These are phyloP conservation scores for Teunomyces aglyptinius DNA, from an alignment of 805 yeast genomes.

Conservation along the genomic window DNA sequence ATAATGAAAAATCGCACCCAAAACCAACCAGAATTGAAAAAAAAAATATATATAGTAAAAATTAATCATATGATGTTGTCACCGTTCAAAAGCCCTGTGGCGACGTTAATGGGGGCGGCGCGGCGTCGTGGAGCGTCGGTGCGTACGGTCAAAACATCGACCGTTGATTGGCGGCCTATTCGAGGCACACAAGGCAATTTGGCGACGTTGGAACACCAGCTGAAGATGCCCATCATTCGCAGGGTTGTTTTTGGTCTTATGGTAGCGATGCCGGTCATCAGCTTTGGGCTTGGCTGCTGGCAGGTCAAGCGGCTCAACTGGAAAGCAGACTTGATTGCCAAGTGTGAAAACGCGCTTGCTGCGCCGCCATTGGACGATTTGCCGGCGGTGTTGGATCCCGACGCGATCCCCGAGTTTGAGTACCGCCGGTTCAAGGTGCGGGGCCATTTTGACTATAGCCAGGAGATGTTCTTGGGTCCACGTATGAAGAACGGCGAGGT, in stretches of 20 bases:
- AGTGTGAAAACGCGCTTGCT: conserved; percentile 78
- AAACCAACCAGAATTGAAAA: not conserved
- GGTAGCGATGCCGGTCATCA: conserved; percentile 79
- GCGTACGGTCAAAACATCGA: conserved; percentile 54
- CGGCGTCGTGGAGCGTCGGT: not conserved
- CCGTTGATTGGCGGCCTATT: conserved; percentile 84
- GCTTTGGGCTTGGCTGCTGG: conserved; percentile 91
- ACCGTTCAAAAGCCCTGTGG: not conserved
- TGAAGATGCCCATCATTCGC: conserved; percentile 35
- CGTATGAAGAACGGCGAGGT: conserved; percentile 61
- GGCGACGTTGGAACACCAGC: conserved; percentile 37
- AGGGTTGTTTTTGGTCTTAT: conserved; percentile 44
- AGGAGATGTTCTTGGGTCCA: conserved; percentile 93
- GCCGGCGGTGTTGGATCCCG: conserved; percentile 65
- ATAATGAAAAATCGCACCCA: not conserved
- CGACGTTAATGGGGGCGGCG: not conserved
- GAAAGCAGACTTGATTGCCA: conserved; percentile 82
- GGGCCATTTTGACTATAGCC: conserved; percentile 78
- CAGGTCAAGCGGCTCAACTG: conserved; percentile 81
- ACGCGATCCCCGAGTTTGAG: conserved; percentile 69
- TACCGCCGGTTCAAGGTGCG: conserved; percentile 73
- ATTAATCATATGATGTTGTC: too few relatives aligned
- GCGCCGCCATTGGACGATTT: conserved; percentile 63
- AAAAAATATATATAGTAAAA: not conserved
- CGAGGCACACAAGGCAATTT: conserved; percentile 43